Evolutionary conservation across 2,329 filamentous ascomycete genomes (phyloP).

Genomic region (Ophiostoma australiae): DNA sequence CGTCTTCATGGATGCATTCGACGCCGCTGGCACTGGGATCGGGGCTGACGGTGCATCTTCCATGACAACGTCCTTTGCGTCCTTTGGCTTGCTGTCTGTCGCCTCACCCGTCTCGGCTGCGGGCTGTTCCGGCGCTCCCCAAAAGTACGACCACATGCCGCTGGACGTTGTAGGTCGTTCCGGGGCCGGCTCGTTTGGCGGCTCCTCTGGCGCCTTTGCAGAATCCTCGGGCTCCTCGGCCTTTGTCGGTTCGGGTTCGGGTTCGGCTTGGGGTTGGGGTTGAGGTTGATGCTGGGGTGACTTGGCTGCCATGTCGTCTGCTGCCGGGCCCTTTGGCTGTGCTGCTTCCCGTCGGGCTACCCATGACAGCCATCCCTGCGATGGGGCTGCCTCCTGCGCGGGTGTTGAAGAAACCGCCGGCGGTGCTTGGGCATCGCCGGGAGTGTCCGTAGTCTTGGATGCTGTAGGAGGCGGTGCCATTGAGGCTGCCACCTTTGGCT

Average conservation of each 20-base stretch:
- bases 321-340: conserved; percentile 3
- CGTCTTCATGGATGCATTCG: conserved; percentile 27
- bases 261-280: too few relatives aligned
- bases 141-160: conserved; percentile 33
- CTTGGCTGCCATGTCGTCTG: conserved; percentile 16
- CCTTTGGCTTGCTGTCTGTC: conserved; percentile 22
- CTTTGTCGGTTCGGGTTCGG: conserved; percentile 20
- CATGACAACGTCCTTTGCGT: conserved; percentile 38
- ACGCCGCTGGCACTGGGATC: conserved; percentile 21
- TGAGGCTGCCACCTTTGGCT: neutral
- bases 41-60: conserved; percentile 34
- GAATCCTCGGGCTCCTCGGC: conserved; percentile 2
- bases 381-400: neutral
- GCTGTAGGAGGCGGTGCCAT: neutral
- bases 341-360: conserved; percentile 18
- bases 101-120: conserved; percentile 5
- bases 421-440: neutral
- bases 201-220: neutral
- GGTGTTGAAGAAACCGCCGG: neutral
- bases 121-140: conserved; percentile 32
- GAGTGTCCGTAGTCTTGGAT: neutral
- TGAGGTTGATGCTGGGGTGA: neutral
- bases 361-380: conserved; percentile 27
- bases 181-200: neutral
- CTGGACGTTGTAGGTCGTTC: conserved; percentile 27